A percentile compares a stretch with the other conserved stretches of the same genome.
These are phyloP conservation scores for Phlebiopsis gigantea DNA, from an alignment of 768 basidiomycete genomes.

Conservation along the genomic window DNA sequence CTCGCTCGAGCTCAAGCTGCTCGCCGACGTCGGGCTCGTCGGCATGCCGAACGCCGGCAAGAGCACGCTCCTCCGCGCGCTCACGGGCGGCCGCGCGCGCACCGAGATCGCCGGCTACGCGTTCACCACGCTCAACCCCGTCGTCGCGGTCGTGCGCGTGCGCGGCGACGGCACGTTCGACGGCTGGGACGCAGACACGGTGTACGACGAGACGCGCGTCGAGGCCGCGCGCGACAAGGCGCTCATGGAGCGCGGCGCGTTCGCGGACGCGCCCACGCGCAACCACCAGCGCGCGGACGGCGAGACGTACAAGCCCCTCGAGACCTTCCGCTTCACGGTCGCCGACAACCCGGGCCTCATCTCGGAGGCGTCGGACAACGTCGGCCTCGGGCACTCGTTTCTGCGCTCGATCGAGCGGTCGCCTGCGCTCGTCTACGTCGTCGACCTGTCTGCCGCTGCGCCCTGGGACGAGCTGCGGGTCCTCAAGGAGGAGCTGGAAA, in stretches of 20 bases:
- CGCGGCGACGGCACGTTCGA: constrained; percentile 74
- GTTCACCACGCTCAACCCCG: constrained; percentile 94
- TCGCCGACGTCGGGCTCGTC: constrained; percentile 93
- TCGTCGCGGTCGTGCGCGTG: constrained; percentile 86
- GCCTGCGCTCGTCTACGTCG: constrained; percentile 84
- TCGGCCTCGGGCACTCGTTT: constrained; percentile 93
- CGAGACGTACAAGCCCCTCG: constrained; percentile 27
- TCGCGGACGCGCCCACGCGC: constrained; percentile 44
- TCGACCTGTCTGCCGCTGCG: constrained; percentile 71
- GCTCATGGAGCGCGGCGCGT: constrained; percentile 47
- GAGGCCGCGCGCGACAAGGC: constrained; percentile 44
- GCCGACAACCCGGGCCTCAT: constrained; percentile 97
- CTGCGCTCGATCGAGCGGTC: constrained; percentile 91
- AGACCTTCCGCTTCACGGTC: constrained; percentile 87
- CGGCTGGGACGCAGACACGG: constrained; percentile 40
- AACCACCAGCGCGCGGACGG: constrained; percentile 33
- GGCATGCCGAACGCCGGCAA: constrained; percentile 95
- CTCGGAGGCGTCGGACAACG: constrained; percentile 75
- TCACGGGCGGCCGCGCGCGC: constrained; percentile 81
- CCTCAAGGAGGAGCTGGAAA: constrained; percentile 79
- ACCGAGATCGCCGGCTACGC: constrained; percentile 81
- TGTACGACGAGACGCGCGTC: constrained; percentile 64
- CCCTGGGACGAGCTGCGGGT: constrained; percentile 77
- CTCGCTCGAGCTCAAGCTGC: constrained; percentile 86
- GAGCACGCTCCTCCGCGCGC: constrained; percentile 84